phyloP scores from a whole-genome alignment of 306 rosid genomes.

The Fragaria nilgerrensis region DNA sequence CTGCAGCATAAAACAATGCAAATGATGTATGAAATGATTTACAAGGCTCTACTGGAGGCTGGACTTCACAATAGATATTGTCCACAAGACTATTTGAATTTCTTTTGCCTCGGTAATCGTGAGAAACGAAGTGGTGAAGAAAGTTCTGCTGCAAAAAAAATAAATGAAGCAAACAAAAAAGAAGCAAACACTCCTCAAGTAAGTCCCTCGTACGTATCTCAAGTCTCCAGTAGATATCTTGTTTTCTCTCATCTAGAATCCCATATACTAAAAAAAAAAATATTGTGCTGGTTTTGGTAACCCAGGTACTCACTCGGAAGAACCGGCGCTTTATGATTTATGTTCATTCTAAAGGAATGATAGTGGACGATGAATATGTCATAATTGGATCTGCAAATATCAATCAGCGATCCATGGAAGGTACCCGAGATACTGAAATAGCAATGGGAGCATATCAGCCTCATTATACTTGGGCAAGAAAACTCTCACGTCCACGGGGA shows the following conservation, averaged over 20 bases:
- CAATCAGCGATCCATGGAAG: constrained; percentile 82
- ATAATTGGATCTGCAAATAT: constrained; percentile 80
- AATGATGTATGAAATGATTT: constrained; percentile 83
- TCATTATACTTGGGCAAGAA: constrained; percentile 55
- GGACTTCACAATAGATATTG: constrained; percentile 61
- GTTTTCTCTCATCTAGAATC: constrained; percentile 5
- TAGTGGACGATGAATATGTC: constrained; percentile 39
- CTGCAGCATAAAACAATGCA: constrained; percentile 84
- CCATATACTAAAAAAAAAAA: neutral
- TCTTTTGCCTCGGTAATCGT: constrained; percentile 94
- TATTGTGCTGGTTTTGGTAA: neutral
- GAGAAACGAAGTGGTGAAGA: constrained; percentile 41
- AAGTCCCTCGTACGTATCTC: neutral
- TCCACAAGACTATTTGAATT: constrained; percentile 85
- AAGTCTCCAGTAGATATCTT: neutral
- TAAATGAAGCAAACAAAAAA: constrained; percentile 19
- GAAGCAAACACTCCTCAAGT: constrained; percentile 55
- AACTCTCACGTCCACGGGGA: constrained; percentile 55
- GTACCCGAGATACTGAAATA: constrained; percentile 86
- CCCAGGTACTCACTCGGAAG: no score
- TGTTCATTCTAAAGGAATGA: constrained; percentile 94
- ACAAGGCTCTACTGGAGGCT: constrained; percentile 60
- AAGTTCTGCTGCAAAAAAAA: neutral
- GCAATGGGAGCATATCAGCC: constrained; percentile 94
- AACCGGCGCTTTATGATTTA: no score